Conservation (phyloP, 1,284 basidiomycete genomes). For the Neolentinus lepideus region DNA sequence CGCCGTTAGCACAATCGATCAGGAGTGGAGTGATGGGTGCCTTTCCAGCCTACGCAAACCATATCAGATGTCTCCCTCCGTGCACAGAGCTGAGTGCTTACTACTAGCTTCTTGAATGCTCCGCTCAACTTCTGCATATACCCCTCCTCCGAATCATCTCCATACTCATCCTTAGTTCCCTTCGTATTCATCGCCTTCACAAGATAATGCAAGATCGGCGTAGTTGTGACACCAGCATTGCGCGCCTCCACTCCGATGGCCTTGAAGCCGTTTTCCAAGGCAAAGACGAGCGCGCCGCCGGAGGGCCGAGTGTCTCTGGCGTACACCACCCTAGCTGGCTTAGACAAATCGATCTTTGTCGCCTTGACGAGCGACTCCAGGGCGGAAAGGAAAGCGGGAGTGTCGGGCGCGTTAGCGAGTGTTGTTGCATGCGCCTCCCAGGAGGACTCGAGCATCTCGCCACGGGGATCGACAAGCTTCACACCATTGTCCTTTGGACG, state of each 20-base stretch:
- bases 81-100: no score
- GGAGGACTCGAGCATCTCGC: conserved; percentile 97
- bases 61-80: no score
- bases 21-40: conserved; percentile 54
- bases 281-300: conserved; percentile 73
- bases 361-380: conserved; percentile 61
- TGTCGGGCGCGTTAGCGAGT: conserved; percentile 81
- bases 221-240: conserved; percentile 83
- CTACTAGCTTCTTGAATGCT: conserved; percentile 85
- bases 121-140: conserved; percentile 84
- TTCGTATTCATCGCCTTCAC: conserved; percentile 88
- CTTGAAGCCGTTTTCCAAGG: conserved; percentile 80
- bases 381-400: conserved; percentile 64
- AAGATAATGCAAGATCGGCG: conserved; percentile 94
- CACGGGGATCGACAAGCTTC: conserved; percentile 94
- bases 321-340: conserved; percentile 81
- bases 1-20: conserved; percentile 97
- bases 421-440: conserved; percentile 91
- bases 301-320: conserved; percentile 93
- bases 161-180: conserved; percentile 70
- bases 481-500: conserved; percentile 88
- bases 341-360: conserved; percentile 73
- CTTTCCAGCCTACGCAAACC: conserved; percentile 48
- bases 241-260: conserved; percentile 62
- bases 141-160: conserved; percentile 79